Evolutionary conservation across 2,329 filamentous ascomycete genomes (phyloP).

Genomic region (Colletotrichum tabaci): DNA sequence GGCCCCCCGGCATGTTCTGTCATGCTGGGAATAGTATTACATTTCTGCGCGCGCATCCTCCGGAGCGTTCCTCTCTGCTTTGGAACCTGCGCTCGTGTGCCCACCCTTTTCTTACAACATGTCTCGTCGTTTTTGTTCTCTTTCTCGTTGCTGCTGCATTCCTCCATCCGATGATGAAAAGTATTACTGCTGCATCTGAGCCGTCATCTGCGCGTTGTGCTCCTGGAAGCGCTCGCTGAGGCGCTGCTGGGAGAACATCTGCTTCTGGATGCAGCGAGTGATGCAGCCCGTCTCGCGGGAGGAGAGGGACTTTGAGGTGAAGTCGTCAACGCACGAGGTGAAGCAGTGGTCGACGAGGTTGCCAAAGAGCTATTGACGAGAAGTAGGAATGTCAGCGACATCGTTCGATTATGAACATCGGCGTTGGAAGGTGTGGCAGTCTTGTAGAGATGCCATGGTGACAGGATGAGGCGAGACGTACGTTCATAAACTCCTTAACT

Average conservation of each 20-base stretch:
- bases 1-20: not conserved
- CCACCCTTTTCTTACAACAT: not conserved
- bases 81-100: too few relatives aligned
- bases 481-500: slow-evolving; percentile 98
- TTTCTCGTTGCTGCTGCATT: not conserved
- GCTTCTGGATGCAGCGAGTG: slow-evolving; percentile 95
- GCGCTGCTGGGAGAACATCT: slow-evolving; percentile 91
- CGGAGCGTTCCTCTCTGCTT: not conserved
- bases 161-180: too few relatives aligned
- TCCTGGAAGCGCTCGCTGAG: slow-evolving; percentile 91
- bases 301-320: slow-evolving; percentile 95
- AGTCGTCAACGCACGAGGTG: slow-evolving; percentile 97
- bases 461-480: slow-evolving; percentile 62
- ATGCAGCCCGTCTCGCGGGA: slow-evolving; percentile 92
- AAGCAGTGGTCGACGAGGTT: slow-evolving; percentile 92
- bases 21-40: slow-evolving; percentile 41
- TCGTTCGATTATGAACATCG: too few relatives aligned
- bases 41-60: slow-evolving; percentile 16
- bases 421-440: not conserved
- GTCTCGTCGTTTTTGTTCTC: slow-evolving; percentile 18
- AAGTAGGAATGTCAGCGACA: slow-evolving; percentile 6
- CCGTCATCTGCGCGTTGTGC: slow-evolving; percentile 73
- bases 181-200: slow-evolving; percentile 64
- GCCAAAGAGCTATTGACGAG: slow-evolving; percentile 65
- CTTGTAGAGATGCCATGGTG: slow-evolving; percentile 48